phyloP scores from a whole-genome alignment of 1,284 basidiomycete species.

The Cryptococcus sp. region DNA sequence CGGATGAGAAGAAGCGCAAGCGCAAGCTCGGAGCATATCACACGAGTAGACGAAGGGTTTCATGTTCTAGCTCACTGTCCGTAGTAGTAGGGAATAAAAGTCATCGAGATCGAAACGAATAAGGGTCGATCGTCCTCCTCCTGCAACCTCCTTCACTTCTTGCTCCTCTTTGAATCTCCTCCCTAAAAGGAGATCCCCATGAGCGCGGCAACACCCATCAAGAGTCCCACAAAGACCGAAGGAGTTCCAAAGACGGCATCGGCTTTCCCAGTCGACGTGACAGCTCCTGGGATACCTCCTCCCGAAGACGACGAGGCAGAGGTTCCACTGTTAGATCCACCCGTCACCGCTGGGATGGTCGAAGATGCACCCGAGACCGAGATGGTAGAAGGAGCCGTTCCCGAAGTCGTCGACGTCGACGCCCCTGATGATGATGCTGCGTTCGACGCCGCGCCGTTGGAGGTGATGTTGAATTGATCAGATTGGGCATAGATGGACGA shows the following conservation, averaged over 20 bases:
- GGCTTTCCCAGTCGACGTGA: neutral
- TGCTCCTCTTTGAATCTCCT: too few relatives aligned
- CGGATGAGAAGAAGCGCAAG: too few relatives aligned
- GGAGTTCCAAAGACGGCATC: neutral
- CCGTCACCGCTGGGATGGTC: neutral
- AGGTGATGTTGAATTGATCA: constrained; percentile 49
- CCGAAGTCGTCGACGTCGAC: neutral
- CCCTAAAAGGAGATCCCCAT: neutral
- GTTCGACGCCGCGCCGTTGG: constrained; percentile 21
- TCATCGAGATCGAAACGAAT: too few relatives aligned
- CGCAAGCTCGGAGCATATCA: too few relatives aligned
- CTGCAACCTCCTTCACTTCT: too few relatives aligned
- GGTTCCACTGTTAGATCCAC: neutral
- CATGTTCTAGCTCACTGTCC: too few relatives aligned
- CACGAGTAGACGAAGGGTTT: too few relatives aligned
- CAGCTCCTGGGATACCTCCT: neutral
- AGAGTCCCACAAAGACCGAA: neutral
- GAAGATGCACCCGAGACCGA: neutral
- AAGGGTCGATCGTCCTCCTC: too few relatives aligned
- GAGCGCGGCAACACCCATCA: neutral
- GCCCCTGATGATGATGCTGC: too few relatives aligned
- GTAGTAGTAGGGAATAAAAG: too few relatives aligned
- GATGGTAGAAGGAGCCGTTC: neutral
- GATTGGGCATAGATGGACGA: constrained; percentile 55
- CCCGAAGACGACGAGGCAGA: neutral